These are phyloP conservation scores for Myriosclerotinia curreyana DNA, from an alignment of 2,329 filamentous ascomycete genomes.

Conservation along the genomic window DNA sequence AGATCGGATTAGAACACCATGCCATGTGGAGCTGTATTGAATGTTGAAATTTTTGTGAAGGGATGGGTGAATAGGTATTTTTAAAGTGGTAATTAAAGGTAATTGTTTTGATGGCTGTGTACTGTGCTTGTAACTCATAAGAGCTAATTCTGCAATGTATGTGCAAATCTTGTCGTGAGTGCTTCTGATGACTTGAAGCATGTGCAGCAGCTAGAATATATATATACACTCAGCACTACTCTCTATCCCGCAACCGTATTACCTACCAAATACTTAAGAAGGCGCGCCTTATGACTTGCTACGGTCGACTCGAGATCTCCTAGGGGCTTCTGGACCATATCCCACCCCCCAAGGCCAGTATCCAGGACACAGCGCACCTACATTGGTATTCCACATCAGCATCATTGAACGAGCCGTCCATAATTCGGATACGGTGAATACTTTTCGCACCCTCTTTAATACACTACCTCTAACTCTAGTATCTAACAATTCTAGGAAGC, in stretches of 20 bases:
- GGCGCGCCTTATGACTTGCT: neutral
- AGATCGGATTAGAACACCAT: neutral
- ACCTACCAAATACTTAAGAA: neutral
- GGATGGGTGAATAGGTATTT: neutral
- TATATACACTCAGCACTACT: neutral
- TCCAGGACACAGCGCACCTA: neutral
- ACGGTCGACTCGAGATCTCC: neutral
- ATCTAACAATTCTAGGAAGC: neutral
- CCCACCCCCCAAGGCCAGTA: too few species aligned
- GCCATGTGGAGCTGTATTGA: neutral
- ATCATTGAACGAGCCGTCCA: neutral
- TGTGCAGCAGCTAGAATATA: too few species aligned
- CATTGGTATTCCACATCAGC: neutral
- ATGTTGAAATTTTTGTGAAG: neutral
- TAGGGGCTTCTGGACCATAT: neutral
- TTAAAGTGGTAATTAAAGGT: too few species aligned
- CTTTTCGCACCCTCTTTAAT: too few species aligned
- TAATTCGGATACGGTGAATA: rapidly evolving
- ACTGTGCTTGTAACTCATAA: neutral
- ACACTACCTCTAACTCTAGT: neutral
- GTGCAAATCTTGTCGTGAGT: neutral
- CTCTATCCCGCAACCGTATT: rapidly evolving
- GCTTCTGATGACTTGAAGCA: neutral
- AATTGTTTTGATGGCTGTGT: too few species aligned
- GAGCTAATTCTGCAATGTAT: neutral